These are phyloP conservation scores for Fusarium sp. DNA, from an alignment of 2,329 filamentous ascomycete genomes.

Conservation along the genomic window DNA sequence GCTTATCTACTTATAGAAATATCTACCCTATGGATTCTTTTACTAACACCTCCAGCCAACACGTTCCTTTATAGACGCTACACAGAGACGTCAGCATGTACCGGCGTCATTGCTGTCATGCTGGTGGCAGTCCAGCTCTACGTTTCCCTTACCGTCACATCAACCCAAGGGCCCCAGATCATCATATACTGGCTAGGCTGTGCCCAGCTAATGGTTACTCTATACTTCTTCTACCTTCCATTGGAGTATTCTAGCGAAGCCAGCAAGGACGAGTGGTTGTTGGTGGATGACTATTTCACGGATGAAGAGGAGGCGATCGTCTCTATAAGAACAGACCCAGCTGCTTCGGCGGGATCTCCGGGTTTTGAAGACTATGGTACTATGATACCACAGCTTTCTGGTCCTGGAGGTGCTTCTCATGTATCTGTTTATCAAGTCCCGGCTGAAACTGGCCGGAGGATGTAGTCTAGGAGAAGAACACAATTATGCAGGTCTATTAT, in stretches of 20 bases:
- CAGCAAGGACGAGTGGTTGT: background rate
- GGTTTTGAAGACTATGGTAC: background rate
- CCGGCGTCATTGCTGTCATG: background rate
- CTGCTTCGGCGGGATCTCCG: no score
- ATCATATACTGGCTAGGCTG: background rate
- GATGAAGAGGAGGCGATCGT: background rate
- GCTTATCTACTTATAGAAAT: background rate
- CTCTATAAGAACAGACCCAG: no score
- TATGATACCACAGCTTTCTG: background rate
- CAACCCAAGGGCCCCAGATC: background rate
- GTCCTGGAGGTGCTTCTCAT: background rate
- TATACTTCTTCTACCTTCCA: conserved; percentile 1
- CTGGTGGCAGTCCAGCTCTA: conserved; percentile 7
- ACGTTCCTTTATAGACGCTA: background rate
- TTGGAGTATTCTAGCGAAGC: background rate
- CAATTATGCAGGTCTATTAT: no score
- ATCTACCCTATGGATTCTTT: background rate
- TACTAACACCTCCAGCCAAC: background rate
- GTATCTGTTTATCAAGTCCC: background rate
- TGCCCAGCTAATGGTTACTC: background rate
- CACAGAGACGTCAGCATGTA: background rate
- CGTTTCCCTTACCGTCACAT: conserved; percentile 3
- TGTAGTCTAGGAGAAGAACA: no score
- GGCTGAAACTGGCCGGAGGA: no score
- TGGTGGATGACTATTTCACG: background rate